phyloP scores from a whole-genome alignment of 2,329 filamentous ascomycete species.

The Pestalotiopsis fici region DNA sequence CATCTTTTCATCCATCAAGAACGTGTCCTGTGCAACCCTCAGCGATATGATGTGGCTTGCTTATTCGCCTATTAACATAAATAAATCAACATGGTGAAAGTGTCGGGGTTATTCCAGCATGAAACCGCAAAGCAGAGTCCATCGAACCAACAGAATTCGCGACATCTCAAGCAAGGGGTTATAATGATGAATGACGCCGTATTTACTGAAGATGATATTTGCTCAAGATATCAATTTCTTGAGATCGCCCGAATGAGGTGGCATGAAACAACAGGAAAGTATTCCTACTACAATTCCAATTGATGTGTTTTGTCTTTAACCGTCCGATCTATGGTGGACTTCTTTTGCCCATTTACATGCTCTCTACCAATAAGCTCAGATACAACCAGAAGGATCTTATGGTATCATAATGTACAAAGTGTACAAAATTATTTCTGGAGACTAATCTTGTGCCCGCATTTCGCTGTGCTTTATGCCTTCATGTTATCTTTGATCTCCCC shows the following conservation, averaged over 20 bases:
- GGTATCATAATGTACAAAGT: slow-evolving; percentile 1
- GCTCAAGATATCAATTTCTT: no score
- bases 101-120: no score
- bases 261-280: no score
- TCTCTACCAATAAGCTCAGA: background rate
- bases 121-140: no score
- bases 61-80: background rate
- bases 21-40: background rate
- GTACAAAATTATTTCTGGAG: background rate
- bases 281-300: background rate
- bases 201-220: no score
- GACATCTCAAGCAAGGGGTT: background rate
- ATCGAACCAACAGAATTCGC: background rate
- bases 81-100: no score
- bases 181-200: no score
- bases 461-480: slow-evolving; percentile 14
- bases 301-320: background rate
- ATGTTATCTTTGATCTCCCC: slow-evolving; percentile 55
- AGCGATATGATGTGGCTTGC: background rate
- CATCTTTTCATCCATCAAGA: background rate
- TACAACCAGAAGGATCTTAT: background rate
- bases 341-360: no score
- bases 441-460: slow-evolving; percentile 6
- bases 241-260: no score
- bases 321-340: background rate